Percentiles rank a stretch among this genome's conserved stretches.
Conservation (phyloP, 257 asterid genomes). For the Jasminum sambac region DNA sequence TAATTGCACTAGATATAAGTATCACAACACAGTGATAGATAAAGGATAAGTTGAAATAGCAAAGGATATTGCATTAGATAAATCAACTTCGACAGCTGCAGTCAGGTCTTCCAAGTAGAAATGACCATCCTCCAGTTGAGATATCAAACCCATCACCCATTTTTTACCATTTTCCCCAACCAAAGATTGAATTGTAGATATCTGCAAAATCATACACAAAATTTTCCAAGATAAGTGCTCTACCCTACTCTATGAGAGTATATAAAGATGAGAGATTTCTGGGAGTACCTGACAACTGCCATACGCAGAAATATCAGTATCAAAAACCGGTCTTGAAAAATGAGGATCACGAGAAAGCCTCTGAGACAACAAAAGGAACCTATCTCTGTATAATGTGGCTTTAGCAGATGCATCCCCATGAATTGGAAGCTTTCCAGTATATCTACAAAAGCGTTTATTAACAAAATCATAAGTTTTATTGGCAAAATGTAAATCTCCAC, state of each 20-base stretch:
- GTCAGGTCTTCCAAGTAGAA: conserved; percentile 96
- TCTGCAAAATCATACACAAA: conserved; percentile 42
- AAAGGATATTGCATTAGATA: conserved; percentile 96
- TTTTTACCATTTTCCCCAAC: conserved; percentile 83
- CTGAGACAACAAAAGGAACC: conserved; percentile 77
- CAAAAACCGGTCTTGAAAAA: conserved; percentile 74
- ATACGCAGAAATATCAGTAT: conserved; percentile 57
- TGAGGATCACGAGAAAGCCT: conserved; percentile 86
- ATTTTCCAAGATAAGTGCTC: conserved; percentile 4
- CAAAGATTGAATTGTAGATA: conserved; percentile 86
- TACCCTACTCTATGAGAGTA: neutral
- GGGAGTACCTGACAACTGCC: conserved; percentile 81
- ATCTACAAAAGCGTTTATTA: conserved; percentile 39
- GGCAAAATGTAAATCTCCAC: conserved; percentile 6
- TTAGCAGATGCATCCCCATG: conserved; percentile 95
- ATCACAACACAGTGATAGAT: conserved; percentile 2
- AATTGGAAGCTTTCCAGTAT: conserved; percentile 63
- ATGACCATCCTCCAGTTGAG: conserved; percentile 98
- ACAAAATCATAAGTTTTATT: conserved; percentile 1
- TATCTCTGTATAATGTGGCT: conserved; percentile 73
- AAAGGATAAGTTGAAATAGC: neutral
- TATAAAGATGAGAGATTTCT: conserved; percentile 6
- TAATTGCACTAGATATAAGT: neutral
- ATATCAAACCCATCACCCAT: conserved; percentile 96
- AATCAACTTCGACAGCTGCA: conserved; percentile 88